Conservation (phyloP, 768 basidiomycete species). For the Tulasnella sp. region DNA sequence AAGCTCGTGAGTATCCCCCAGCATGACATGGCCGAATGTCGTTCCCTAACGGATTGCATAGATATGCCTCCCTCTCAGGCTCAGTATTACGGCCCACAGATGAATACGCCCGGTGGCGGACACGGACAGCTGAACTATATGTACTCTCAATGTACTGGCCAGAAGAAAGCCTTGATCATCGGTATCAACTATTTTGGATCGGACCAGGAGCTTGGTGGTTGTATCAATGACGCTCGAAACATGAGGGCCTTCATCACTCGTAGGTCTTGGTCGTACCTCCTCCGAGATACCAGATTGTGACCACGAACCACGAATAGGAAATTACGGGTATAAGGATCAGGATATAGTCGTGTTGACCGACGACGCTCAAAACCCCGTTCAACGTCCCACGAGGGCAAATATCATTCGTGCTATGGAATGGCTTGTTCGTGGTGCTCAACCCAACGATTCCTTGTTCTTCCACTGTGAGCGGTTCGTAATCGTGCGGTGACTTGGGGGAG, state of each 20-base stretch:
- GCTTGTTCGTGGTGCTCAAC: conserved; percentile 76
- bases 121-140: conserved; percentile 66
- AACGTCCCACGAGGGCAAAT: conserved; percentile 72
- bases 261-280: conserved; percentile 39
- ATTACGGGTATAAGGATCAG: conserved; percentile 63
- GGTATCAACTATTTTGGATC: conserved; percentile 85
- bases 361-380: conserved; percentile 57
- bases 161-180: conserved; percentile 83
- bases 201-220: conserved; percentile 66
- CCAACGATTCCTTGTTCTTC: conserved; percentile 87
- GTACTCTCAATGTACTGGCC: conserved; percentile 85
- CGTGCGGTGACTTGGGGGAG: neutral
- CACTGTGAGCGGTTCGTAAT: conserved; percentile 54
- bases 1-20: neutral
- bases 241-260: conserved; percentile 57
- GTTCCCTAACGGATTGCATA: conserved; percentile 5
- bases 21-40: neutral
- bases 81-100: conserved; percentile 63
- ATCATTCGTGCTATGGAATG: conserved; percentile 88
- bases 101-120: conserved; percentile 42
- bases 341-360: conserved; percentile 89
- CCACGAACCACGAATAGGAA: conserved; percentile 39
- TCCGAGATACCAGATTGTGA: neutral
- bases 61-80: conserved; percentile 43
- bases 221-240: conserved; percentile 88